Base-by-base conservation (phyloP, 495 filamentous ascomycete species). In the Cercophora scortea region DNA sequence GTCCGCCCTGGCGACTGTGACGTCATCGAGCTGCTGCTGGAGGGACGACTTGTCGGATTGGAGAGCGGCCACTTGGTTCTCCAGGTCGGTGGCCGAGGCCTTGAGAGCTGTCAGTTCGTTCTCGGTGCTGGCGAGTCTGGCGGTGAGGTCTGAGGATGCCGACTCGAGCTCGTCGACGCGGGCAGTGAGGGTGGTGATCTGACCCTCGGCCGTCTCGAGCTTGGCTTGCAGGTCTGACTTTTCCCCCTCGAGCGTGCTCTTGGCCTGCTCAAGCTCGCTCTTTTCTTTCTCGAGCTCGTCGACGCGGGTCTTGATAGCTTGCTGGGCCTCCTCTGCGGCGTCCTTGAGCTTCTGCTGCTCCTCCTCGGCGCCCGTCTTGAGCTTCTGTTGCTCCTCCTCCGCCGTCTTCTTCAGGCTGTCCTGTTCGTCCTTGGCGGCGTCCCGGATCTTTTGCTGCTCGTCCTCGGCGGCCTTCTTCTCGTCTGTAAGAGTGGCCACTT, bases 221-320 rank as follows among this genome's bases (percentile, higher is more conserved):
- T 58, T 54, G 45, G 52, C 32, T 49, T 62, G 45, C 15, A 61
- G 44, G n/a, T 73, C 67, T 8, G 60, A 52, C 49, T 62, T 71
- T 44, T 69, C 70, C 49, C 67, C 60, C 44, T 69, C 58, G 12
- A 75, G 52, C 4, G 53, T 45, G 11, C 54, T 51, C 47, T 58
- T 53, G 50, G 68, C 59, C 36, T 60, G 53, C 40, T 65, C 63
- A 7, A 57, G 46, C 9, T 62, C 71, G 50, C 60, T 64, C 53
- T 66, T 72, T 33, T 69, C 64, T 49, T 66, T 58, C 49, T 72
- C 63, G 8, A 78, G 56, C 18, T 69, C 62, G 11, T 54, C 55
- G 39, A 70, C 56, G 13, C 64, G 58, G 17, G 45, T 36, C 48
- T 63, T 53, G 42, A 60, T 50, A 2, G 47, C 40, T 6, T 45